phyloP scores from a whole-genome alignment of 2,329 filamentous ascomycete species.

The Neopestalotiopsis sp. region DNA sequence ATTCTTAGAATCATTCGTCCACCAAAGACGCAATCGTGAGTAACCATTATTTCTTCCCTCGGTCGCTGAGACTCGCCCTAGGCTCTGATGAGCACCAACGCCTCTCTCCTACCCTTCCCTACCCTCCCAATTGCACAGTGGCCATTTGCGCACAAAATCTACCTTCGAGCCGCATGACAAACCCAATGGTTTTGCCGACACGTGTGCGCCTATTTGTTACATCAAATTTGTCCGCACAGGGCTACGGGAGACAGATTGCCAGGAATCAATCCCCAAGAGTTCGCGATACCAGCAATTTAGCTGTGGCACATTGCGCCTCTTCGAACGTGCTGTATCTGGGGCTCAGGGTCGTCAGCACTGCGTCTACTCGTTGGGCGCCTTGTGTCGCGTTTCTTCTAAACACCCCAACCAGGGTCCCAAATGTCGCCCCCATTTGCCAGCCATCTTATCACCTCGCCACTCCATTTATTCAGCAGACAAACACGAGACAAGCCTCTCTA shows the following conservation, averaged over 20 bases:
- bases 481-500: not conserved
- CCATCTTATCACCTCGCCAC: slow-evolving; percentile 8
- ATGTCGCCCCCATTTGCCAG: slow-evolving; percentile 5
- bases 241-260: not conserved
- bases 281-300: not conserved
- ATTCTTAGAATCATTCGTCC: not conserved
- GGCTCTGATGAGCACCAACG: not conserved
- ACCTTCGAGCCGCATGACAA: not conserved
- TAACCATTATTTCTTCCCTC: not conserved
- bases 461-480: slow-evolving; percentile 9
- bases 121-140: not conserved
- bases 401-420: not conserved
- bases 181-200: not conserved
- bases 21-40: not conserved
- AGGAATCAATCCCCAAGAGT: not conserved
- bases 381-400: not conserved
- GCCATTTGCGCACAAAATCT: not conserved
- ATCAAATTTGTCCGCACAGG: not conserved
- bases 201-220: not conserved
- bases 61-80: not conserved
- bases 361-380: not conserved
- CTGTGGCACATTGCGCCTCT: not conserved
- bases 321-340: not conserved
- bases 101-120: not conserved
- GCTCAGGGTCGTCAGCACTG: not conserved